These are phyloP conservation scores for Phaseolus lunatus DNA, from an alignment of 306 rosid genomes.

Conservation along the genomic window DNA sequence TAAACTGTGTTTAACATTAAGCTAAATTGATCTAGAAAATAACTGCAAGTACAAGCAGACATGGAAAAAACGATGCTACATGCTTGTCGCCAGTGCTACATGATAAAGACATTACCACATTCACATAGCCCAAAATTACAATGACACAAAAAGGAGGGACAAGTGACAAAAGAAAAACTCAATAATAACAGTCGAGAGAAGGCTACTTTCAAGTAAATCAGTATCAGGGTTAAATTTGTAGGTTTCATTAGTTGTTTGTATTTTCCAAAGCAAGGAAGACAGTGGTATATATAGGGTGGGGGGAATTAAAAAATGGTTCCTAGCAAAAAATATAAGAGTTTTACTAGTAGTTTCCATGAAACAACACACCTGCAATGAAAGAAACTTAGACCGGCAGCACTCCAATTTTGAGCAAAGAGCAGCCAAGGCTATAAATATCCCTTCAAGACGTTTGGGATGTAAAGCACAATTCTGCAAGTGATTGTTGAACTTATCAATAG, in stretches of 20 bases:
- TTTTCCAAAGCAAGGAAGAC: neutral
- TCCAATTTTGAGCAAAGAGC: conserved; percentile 93
- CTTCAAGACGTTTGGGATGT: conserved; percentile 79
- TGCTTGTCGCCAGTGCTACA: neutral
- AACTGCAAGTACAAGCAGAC: conserved; percentile 14
- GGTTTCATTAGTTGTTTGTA: neutral
- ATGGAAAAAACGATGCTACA: neutral
- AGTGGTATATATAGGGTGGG: neutral
- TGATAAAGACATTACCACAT: neutral
- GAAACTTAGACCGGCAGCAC: conserved; percentile 82
- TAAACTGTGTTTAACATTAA: neutral
- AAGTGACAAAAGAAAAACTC: neutral
- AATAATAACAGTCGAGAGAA: neutral
- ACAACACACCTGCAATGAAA: conserved; percentile 78
- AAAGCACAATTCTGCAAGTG: conserved; percentile 63
- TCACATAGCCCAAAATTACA: conserved; percentile 2
- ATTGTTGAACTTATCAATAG: conserved; percentile 76
- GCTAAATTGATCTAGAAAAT: neutral
- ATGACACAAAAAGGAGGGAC: neutral
- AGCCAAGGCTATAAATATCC: conserved; percentile 77
- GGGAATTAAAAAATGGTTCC: conserved; percentile 6
- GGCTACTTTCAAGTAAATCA: neutral
- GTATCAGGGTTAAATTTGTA: neutral
- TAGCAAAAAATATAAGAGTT: conserved; percentile 23
- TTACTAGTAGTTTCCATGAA: conserved; percentile 10